These are phyloP conservation scores for Murraya koenigii DNA, from an alignment of 345 rosid genomes.

Conservation along the genomic window DNA sequence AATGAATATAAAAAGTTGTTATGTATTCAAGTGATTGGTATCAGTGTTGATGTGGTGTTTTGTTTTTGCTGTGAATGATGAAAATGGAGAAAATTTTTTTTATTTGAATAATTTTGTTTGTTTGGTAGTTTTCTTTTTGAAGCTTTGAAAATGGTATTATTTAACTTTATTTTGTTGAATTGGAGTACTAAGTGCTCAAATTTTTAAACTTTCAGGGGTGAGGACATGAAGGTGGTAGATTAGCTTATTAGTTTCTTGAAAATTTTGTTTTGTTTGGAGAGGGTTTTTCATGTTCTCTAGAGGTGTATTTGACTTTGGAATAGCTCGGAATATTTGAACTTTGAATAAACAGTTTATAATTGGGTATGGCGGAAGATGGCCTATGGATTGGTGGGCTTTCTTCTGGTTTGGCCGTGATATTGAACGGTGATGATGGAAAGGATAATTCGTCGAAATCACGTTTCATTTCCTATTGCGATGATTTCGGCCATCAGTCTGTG, in stretches of 20 bases:
- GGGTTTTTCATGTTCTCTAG: background rate
- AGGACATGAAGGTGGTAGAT: background rate
- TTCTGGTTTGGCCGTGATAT: slow-evolving; percentile 87
- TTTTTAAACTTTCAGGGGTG: background rate
- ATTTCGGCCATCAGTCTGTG: slow-evolving; percentile 63
- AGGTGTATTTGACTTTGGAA: slow-evolving; percentile 15
- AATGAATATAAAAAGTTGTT: background rate
- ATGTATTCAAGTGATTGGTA: background rate
- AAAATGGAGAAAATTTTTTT: background rate
- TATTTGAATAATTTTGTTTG: background rate
- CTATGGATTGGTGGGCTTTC: slow-evolving; percentile 61
- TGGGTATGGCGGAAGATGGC: slow-evolving; percentile 79
- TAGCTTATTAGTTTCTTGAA: background rate
- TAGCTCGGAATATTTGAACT: slow-evolving; percentile 16
- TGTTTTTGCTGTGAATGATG: background rate
- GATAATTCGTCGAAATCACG: slow-evolving; percentile 49
- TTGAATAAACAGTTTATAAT: slow-evolving; percentile 18
- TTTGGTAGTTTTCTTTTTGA: background rate
- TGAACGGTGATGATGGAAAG: slow-evolving; percentile 59
- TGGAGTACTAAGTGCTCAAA: background rate
- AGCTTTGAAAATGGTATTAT: background rate
- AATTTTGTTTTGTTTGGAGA: background rate
- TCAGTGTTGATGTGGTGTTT: background rate
- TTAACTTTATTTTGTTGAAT: background rate
- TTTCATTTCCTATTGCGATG: slow-evolving; percentile 73